Conservation (phyloP, 805 yeast species). For the Sungouiozyma ichnusensis region DNA sequence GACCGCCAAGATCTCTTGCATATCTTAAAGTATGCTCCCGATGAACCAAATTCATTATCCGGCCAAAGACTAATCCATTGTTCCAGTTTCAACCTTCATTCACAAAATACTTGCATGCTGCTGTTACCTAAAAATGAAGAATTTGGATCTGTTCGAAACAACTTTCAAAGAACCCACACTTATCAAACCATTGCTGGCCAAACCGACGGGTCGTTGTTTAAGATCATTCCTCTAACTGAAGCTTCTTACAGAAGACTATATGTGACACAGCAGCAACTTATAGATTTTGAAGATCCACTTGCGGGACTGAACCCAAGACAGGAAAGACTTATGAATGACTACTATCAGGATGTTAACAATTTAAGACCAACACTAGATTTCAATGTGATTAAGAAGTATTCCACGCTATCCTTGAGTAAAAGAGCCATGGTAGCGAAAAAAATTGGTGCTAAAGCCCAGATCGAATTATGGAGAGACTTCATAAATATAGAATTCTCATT, state of each 20-base stretch:
- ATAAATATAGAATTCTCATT: slow-evolving; percentile 42
- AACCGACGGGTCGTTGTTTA: slow-evolving; percentile 68
- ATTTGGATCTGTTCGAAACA: slow-evolving; percentile 12
- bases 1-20: slow-evolving; percentile 62
- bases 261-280: slow-evolving; percentile 77
- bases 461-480: slow-evolving; percentile 60
- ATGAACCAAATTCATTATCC: slow-evolving; percentile 69
- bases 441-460: slow-evolving; percentile 45
- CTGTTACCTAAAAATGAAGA: slow-evolving; percentile 32
- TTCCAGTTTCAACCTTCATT: slow-evolving; percentile 61
- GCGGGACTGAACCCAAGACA: slow-evolving; percentile 76
- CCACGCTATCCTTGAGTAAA: slow-evolving; percentile 46
- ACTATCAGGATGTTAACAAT: slow-evolving; percentile 28
- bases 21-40: slow-evolving; percentile 81
- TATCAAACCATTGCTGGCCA: slow-evolving; percentile 63
- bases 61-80: slow-evolving; percentile 68
- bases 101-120: slow-evolving; percentile 45
- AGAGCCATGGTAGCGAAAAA: slow-evolving; percentile 44
- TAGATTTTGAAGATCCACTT: slow-evolving; percentile 60
- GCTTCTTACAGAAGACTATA: slow-evolving; percentile 68
- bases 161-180: slow-evolving; percentile 18
- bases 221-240: slow-evolving; percentile 67
- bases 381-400: slow-evolving; percentile 44
- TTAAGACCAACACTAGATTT: slow-evolving; percentile 58
- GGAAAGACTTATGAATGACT: slow-evolving; percentile 39